Percentiles rank a stretch among this genome's conserved stretches.
Evolutionary conservation across 2,329 filamentous ascomycete genomes (phyloP).

Genomic region (Aspergillus fructus): DNA sequence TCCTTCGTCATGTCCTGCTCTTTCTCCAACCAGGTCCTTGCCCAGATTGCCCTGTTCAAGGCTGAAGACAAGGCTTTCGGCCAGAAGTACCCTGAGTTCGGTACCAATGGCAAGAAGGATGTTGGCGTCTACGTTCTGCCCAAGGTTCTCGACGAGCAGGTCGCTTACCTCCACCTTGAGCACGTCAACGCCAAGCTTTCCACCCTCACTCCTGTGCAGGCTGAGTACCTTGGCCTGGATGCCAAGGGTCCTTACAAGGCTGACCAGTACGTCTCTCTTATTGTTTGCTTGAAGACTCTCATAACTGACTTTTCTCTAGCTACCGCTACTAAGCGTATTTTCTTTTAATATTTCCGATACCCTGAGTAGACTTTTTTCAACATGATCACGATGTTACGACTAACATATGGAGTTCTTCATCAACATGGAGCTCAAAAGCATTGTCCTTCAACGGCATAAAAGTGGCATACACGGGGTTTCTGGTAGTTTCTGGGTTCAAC

Average conservation of each 20-base stretch:
- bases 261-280: slow-evolving; percentile 66
- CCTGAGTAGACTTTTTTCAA: slow-evolving; percentile 50
- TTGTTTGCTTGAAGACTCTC: background rate
- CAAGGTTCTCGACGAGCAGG: slow-evolving; percentile 99
- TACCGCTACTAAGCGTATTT: slow-evolving; percentile 65
- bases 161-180: slow-evolving; percentile 86
- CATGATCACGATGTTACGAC: slow-evolving; percentile 61
- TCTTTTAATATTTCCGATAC: slow-evolving; percentile 32
- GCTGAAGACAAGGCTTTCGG: slow-evolving; percentile 80
- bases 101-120: slow-evolving; percentile 84
- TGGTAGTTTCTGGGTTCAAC: slow-evolving; percentile 29
- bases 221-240: slow-evolving; percentile 88
- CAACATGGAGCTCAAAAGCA: slow-evolving; percentile 49
- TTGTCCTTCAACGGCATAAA: slow-evolving; percentile 62
- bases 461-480: slow-evolving; percentile 35
- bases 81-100: slow-evolving; percentile 95
- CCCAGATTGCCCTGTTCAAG: slow-evolving; percentile 98
- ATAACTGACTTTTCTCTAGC: slow-evolving; percentile 18
- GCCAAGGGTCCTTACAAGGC: slow-evolving; percentile 92
- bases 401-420: slow-evolving; percentile 51
- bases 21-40: slow-evolving; percentile 99
- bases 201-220: slow-evolving; percentile 79
- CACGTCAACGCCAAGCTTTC: slow-evolving; percentile 95
- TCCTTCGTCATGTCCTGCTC: slow-evolving; percentile 99
- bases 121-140: slow-evolving; percentile 94